Base-by-base conservation (phyloP, 2,329 filamentous ascomycete species). In the Fusarium agapanthi region DNA sequence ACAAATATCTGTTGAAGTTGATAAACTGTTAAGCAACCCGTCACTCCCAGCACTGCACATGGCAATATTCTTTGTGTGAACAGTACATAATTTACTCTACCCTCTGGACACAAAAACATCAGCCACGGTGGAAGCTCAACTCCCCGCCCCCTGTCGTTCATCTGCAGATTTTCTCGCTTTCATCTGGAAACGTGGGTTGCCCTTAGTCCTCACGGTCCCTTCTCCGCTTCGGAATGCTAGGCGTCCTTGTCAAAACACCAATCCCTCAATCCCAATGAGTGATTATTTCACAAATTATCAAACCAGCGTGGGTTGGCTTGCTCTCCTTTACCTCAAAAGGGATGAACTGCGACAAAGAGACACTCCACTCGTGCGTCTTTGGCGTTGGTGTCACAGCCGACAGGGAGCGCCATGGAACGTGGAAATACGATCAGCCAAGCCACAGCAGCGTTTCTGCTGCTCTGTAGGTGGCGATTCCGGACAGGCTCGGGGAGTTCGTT, bases 141-240 rank as follows among this genome's bases (percentile, higher is more conserved):
- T 74, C 71, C 71, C 71, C 71, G 67, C 67, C 71, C 71, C 71
- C 63, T 74, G 71, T 72, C 60, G 10, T 37, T 58, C 41, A 38
- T 56, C 62, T 67, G 62, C 67, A 57, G 58, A 54, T 59, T 69
- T 38, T 68, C 45, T 55, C 53, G 28, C 43, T 61, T 34, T 69
- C 26, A 56, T 59, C 57, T 64, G 48, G 41, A 59, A 65, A 59
- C 62, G 68, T 68, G 63, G 68, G 55, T 55, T 70, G 47, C 35
- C 54, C 59, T 69, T 59, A 73, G 62, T 73, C 69, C 65, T 38
- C 50, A 47, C 15, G 57, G 47, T 59, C 54, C 47, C 15, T 41
- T 60, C 60, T 73, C 61, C 53, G 41, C 51, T 62, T 45, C 62
- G 43, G 44, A 58, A 56, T 55, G 28, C 51, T 51, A 71, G 26